Evolutionary conservation across 768 basidiomycete species (phyloP).

Genomic region (Panaeolus papilionaceus): DNA sequence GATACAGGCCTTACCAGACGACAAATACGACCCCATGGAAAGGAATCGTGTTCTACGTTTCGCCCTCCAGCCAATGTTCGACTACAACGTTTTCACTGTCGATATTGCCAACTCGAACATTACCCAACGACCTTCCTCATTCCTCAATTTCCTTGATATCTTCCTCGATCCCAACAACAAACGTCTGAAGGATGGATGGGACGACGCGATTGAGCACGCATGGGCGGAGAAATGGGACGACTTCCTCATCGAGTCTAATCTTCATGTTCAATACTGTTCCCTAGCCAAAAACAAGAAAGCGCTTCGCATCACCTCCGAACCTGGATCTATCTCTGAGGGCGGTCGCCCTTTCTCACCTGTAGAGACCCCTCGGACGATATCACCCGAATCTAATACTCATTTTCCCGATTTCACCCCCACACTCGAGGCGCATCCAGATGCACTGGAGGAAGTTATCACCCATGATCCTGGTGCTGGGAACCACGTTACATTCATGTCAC

Average conservation of each 20-base stretch:
- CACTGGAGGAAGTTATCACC: not conserved
- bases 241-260: not conserved
- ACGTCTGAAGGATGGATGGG: not conserved
- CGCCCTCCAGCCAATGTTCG: conserved; percentile 6
- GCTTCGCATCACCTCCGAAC: not conserved
- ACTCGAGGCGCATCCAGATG: not conserved
- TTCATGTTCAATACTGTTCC: not conserved
- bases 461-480: not conserved
- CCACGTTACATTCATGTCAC: not conserved
- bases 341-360: not conserved
- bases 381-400: not conserved
- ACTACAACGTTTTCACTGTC: conserved; percentile 6
- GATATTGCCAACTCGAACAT: not conserved
- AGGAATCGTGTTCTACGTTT: not conserved
- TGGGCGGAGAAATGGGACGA: conserved; percentile 12
- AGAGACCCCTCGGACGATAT: not conserved
- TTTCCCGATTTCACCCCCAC: not conserved
- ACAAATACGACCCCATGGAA: not conserved
- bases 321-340: not conserved
- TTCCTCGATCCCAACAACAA: not conserved
- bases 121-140: not conserved
- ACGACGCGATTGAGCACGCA: conserved; percentile 3
- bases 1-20: not conserved
- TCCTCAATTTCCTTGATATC: not conserved
- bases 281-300: not conserved